Base-by-base conservation (phyloP, 2,329 filamentous ascomycete genomes). In the Colletotrichum zoysiae region DNA sequence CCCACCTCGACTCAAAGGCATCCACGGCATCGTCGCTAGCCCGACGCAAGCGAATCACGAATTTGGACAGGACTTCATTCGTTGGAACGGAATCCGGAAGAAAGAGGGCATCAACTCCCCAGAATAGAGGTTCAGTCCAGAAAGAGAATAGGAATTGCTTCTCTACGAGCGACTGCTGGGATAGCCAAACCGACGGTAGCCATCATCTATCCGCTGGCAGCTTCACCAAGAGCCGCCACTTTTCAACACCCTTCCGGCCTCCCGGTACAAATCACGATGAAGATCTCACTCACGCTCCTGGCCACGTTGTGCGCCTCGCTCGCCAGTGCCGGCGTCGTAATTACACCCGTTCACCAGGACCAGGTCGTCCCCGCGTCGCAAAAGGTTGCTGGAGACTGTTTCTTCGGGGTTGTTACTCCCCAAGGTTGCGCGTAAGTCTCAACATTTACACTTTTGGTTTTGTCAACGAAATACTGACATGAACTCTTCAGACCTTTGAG, bases 361-460 rank as follows among this genome's bases (percentile, higher is more conserved):
- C 87, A 89, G 78, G 81, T 89, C 44, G 84, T 90, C n/a, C 76
- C 81, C 38, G 75, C 78, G 23, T 66, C 59, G 20, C 40, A 66
- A 14, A 48, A 26, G 40, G 51, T 60, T 5, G 46, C 76, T 2
- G 85, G 83, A 38, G 88, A 90, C 77, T 90, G 88, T 77, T 86
- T 84, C 75, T 88, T 86, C 75, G 88, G 88, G 44, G 86, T 87
- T 23, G 83, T 84, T 6, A 90, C 88, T 42, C 87, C 88, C 5
- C 80, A 83, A 65, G 88, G 88, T 44, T 90, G 88, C 85, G 88
- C 82, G 88, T 90, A 77, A 75, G 87, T 82, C 42, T 20, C 23
- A 11, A 1, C 2, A 8, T 12, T 16, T 1, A 5, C 16, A 8
- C 9, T n/a, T 8, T 46, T 46, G 30, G 4, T 0, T 20, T 44